Percentiles rank a stretch among this genome's conserved stretches.
Evolutionary conservation across 805 yeast species (phyloP).

Genomic region (Monosporozyma servazzii): DNA sequence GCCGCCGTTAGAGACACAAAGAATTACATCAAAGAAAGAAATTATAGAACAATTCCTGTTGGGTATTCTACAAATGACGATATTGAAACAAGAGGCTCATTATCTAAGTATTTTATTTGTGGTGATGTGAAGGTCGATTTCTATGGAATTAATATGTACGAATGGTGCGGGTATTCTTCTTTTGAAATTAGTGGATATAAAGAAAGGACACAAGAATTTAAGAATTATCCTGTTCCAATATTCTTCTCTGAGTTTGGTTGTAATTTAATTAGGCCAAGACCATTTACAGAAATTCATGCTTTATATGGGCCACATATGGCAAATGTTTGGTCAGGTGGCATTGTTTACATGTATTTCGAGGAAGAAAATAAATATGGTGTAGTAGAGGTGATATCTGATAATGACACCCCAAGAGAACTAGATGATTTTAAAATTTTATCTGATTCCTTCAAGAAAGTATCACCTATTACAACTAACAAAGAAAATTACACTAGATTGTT

Average conservation of each 20-base stretch:
- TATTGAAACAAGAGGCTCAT: slow-evolving; percentile 60
- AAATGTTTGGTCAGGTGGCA: slow-evolving; percentile 77
- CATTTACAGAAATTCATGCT: slow-evolving; percentile 60
- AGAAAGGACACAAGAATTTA: slow-evolving; percentile 52
- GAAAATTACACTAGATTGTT: slow-evolving; percentile 6
- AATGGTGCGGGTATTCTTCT: slow-evolving; percentile 71
- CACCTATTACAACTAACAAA: background rate
- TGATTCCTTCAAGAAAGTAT: slow-evolving; percentile 37
- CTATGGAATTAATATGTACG: slow-evolving; percentile 81
- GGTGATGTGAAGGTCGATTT: slow-evolving; percentile 60
- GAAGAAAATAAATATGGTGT: slow-evolving; percentile 70
- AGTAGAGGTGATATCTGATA: slow-evolving; percentile 38
- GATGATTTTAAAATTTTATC: slow-evolving; percentile 51
- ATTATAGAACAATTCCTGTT: slow-evolving; percentile 74
- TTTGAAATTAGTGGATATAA: slow-evolving; percentile 58
- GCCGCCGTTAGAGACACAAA: slow-evolving; percentile 91
- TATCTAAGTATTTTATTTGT: slow-evolving; percentile 83
- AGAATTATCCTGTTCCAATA: slow-evolving; percentile 57
- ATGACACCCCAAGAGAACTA: slow-evolving; percentile 41
- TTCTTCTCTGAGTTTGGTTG: slow-evolving; percentile 82
- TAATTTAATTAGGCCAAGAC: slow-evolving; percentile 56
- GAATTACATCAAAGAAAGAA: slow-evolving; percentile 50
- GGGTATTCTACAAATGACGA: slow-evolving; percentile 94
- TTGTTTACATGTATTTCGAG: slow-evolving; percentile 75
- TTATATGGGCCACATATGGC: slow-evolving; percentile 61